These are phyloP conservation scores for Flaveria linearis DNA, from an alignment of 129 eudicot species.

Conservation along the genomic window DNA sequence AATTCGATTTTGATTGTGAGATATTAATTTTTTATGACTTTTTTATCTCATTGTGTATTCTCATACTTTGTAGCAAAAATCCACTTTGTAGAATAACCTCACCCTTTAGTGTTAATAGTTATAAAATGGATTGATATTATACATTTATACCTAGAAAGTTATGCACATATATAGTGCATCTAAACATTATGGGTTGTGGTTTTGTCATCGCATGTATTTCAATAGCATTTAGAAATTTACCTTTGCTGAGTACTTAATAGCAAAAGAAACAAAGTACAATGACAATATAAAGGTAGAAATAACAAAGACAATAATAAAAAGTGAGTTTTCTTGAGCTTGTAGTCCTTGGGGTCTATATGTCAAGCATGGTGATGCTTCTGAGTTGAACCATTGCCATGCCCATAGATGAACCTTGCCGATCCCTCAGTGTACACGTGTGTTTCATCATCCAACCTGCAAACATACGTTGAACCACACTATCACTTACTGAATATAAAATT, in stretches of 20 bases:
- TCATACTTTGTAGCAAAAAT: too few species aligned
- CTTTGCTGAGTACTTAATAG: slow-evolving; percentile 28
- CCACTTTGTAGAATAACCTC: too few species aligned
- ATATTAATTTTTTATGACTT: too few species aligned
- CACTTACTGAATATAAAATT: neutral
- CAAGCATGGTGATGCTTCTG: slow-evolving; percentile 29
- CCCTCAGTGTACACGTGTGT: slow-evolving; percentile 86
- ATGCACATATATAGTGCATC: neutral
- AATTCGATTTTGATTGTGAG: too few species aligned
- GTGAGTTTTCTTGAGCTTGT: slow-evolving; percentile 24
- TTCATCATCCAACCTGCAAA: slow-evolving; percentile 66
- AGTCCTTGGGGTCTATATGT: slow-evolving; percentile 3
- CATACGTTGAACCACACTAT: neutral
- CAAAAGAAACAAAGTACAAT: slow-evolving; percentile 32
- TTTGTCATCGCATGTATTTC: slow-evolving; percentile 6
- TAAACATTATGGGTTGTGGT: neutral
- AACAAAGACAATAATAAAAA: slow-evolving; percentile 24
- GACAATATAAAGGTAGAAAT: slow-evolving; percentile 14
- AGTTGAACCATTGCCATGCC: slow-evolving; percentile 58
- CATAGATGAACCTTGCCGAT: slow-evolving; percentile 73
- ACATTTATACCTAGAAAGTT: neutral
- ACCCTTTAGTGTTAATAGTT: too few species aligned
- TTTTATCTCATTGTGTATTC: too few species aligned
- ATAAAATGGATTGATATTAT: neutral
- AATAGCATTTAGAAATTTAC: slow-evolving; percentile 28